Evolutionary conservation across 2,329 filamentous ascomycete genomes (phyloP).

Genomic region (Fusarium setosum): DNA sequence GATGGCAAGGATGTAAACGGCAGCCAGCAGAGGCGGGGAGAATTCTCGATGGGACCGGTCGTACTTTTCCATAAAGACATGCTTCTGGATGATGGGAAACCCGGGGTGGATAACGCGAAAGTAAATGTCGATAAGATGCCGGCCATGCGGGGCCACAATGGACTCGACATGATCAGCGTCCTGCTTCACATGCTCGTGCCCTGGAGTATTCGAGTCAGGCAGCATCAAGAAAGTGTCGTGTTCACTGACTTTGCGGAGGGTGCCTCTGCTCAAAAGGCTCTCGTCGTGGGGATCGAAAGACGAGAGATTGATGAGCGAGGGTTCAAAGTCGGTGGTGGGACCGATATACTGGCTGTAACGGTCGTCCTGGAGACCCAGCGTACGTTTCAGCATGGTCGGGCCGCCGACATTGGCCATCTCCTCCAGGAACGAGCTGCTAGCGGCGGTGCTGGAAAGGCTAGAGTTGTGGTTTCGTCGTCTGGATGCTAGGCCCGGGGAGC

Average conservation of each 20-base stretch:
- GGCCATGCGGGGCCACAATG: constrained; percentile 81
- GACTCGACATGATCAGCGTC: constrained; percentile 80
- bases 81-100: constrained; percentile 86
- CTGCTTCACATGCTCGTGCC: constrained; percentile 75
- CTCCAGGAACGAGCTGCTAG: constrained; percentile 72
- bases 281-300: constrained; percentile 85
- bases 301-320: constrained; percentile 83
- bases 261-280: constrained; percentile 76
- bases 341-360: constrained; percentile 87
- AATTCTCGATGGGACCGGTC: constrained; percentile 78
- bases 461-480: constrained; percentile 65
- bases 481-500: constrained; percentile 66
- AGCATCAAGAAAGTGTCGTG: constrained; percentile 84
- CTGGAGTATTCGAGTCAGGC: constrained; percentile 77
- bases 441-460: constrained; percentile 71
- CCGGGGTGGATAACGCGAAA: constrained; percentile 84
- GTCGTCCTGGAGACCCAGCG: constrained; percentile 80
- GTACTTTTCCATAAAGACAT: constrained; percentile 83
- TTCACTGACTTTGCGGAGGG: constrained; percentile 80
- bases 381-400: constrained; percentile 73
- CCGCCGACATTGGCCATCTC: constrained; percentile 78
- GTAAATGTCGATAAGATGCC: constrained; percentile 81
- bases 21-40: constrained; percentile 80
- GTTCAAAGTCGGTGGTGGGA: constrained; percentile 85
- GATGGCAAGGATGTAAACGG: constrained; percentile 85